phyloP scores from a whole-genome alignment of 345 rosid genomes.

The Acer yangbiense region DNA sequence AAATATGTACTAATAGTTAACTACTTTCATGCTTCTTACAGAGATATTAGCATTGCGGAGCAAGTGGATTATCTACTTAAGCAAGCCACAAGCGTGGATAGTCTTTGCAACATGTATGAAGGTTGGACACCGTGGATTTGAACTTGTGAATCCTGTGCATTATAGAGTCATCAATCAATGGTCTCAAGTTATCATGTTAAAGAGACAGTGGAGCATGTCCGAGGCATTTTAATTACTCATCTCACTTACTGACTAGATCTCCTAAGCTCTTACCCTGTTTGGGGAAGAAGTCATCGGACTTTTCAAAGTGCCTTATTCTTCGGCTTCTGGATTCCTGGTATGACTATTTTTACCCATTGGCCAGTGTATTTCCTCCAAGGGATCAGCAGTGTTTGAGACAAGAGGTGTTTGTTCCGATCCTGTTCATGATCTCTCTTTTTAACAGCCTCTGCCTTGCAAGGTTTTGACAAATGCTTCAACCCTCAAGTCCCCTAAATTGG shows the following conservation, averaged over 20 bases:
- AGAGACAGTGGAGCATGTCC: neutral
- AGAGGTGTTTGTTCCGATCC: neutral
- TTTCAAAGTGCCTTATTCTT: neutral
- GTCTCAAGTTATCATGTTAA: conserved; percentile 7
- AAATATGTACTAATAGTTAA: neutral
- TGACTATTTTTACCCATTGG: neutral
- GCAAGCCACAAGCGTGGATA: conserved; percentile 81
- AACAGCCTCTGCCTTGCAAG: neutral
- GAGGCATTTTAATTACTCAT: conserved; percentile 18
- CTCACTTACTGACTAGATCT: neutral
- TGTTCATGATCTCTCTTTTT: neutral
- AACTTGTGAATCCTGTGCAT: conserved; percentile 21
- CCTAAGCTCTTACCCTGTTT: neutral
- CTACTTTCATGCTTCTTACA: conserved; percentile 28
- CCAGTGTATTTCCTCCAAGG: neutral
- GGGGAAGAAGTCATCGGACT: neutral
- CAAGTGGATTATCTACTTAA: conserved; percentile 87
- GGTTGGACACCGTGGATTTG: conserved; percentile 99
- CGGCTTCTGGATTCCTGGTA: neutral
- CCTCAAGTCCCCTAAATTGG: neutral
- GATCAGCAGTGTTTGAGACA: neutral
- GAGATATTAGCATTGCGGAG: conserved; percentile 69
- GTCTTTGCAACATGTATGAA: conserved; percentile 98
- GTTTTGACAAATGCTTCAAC: neutral
- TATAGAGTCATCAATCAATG: neutral